Base-by-base conservation (phyloP, 768 basidiomycete genomes). In the Kwoniella mangroviensis region DNA sequence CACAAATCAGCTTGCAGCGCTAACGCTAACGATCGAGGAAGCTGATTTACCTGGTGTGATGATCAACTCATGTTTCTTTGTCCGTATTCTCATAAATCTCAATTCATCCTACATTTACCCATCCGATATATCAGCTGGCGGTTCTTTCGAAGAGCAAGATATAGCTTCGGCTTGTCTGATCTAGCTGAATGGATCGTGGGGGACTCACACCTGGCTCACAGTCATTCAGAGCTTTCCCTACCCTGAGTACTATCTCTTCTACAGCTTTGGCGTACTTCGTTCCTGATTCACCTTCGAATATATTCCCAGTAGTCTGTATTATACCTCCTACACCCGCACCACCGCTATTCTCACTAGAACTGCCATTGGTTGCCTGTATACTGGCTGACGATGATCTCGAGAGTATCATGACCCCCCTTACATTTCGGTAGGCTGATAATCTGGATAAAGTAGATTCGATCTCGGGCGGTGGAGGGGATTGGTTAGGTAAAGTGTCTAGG, bases 51-150 rank as follows among this genome's bases (percentile, higher is more conserved):
- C 92, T 67, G 94, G 94, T 2, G 94, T 92, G 70, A 97, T 94
- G 90, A 97, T 92, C 67, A 97, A 85, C 79, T 96, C 94, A 81
- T 97, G 94, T 62, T 91, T 87, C 80, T 89, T 92, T 68, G 94
- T 96, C 59, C 94, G 88, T 84, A 96, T 93, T 68, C 94, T 86
- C 88, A 97, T 89, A 77, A 96, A 92, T 69, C 89, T 88, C 55
- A 96, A 86, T 26, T 92, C 90, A 79, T 95, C 94, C 93, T 95
- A 73, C 56, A 63, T 55, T 4, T 0, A n/a, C 53, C 34, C 4
- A 21, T 13, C 2, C 19, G 26, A 0, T 1, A 11, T 41, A 22
- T 24, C 55, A 62, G 56, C 51, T 54, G 13, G 2, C 3, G 49
- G 3, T 0, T 45, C 43, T 4, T 54, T 10, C 52, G n/a, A 28